Base-by-base conservation (phyloP, 345 rosid species). In the Ceriops zippeliana region DNA sequence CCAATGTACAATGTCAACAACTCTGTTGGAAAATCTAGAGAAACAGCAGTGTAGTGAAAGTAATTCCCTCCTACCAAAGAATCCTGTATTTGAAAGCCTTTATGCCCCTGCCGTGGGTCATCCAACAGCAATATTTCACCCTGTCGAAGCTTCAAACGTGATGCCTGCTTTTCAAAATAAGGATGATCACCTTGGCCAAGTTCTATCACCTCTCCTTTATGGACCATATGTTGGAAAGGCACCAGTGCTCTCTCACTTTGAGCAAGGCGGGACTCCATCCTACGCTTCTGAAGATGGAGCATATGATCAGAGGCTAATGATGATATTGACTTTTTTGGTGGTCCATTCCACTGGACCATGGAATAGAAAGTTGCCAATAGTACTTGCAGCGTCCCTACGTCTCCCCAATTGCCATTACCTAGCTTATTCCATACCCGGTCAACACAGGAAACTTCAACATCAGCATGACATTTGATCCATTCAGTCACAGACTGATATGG, bases 361-460 rank as follows among this genome's bases (percentile, higher is more conserved):
- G 86, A 85, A 79, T 82, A 69, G 78, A 83, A 87, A 72, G 84
- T 83, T 35, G 92, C 86, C 67, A 87, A 58, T 58, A 85, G 67
- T 22, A 82, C 71, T 74, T 85, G 86, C 20, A 87, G 79, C 34
- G 92, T 78, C 67, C 87, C 89, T 16, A 87, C 68, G 61, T 85
- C 86, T 52, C 87, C 83, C 92, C 89, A 85, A 52, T 76, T 87
- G 49, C 85, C 86, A 76, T 87, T 87, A 21, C 89, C 87, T 20
- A 87, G 75, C 79, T 81, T 83, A 66, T 87, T 87, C 87, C 87
- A 87, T 66, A 85, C 79, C 66, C 72, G 74, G 60, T 87, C 85
- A 7, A 82, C 84, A 22, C 80, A 70, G 16, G 89, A 87, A 69
- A 85, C 77, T 74, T 65, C 61, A 30, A 87, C 75, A 76, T 83